These are phyloP conservation scores for Phoenix dactylifera DNA, from an alignment of 176 grass and related monocot species.

Conservation along the genomic window DNA sequence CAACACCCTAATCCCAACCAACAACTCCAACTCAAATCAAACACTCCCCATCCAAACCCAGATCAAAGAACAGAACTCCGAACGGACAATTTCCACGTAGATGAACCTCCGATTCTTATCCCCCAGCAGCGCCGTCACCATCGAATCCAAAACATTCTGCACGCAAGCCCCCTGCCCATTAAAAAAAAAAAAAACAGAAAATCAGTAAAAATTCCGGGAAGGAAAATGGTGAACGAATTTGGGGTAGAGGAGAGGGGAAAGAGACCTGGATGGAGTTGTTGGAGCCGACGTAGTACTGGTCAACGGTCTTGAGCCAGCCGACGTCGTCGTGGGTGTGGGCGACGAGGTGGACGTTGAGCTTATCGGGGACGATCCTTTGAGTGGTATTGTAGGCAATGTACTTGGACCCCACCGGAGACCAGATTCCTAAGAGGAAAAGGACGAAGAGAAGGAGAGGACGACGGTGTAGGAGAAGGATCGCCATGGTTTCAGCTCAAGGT, in stretches of 20 bases:
- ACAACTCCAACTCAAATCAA: neutral
- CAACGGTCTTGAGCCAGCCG: slow-evolving; percentile 75
- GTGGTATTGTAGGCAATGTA: slow-evolving; percentile 94
- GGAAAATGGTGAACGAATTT: neutral
- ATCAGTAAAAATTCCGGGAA: neutral
- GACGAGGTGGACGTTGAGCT: slow-evolving; percentile 77
- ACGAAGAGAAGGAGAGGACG: slow-evolving; percentile 3
- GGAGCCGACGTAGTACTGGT: slow-evolving; percentile 75
- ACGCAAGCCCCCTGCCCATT: slow-evolving; percentile 53
- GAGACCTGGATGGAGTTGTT: slow-evolving; percentile 70
- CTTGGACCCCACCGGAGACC: slow-evolving; percentile 17
- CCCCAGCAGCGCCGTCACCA: slow-evolving; percentile 64
- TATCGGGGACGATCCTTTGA: slow-evolving; percentile 40
- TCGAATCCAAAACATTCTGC: slow-evolving; percentile 80
- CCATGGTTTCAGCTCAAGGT: too few species aligned
- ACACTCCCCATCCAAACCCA: neutral
- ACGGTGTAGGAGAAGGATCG: too few species aligned
- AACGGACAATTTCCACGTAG: slow-evolving; percentile 74
- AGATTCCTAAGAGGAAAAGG: neutral
- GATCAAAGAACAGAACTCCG: neutral
- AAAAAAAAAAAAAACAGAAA: neutral
- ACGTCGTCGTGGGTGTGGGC: slow-evolving; percentile 71
- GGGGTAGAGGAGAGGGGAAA: too few species aligned
- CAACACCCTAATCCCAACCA: neutral
- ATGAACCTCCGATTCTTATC: slow-evolving; percentile 87